Conservation (phyloP, 108 stramenopile species). For the Cyclostephanos invisitatus region DNA sequence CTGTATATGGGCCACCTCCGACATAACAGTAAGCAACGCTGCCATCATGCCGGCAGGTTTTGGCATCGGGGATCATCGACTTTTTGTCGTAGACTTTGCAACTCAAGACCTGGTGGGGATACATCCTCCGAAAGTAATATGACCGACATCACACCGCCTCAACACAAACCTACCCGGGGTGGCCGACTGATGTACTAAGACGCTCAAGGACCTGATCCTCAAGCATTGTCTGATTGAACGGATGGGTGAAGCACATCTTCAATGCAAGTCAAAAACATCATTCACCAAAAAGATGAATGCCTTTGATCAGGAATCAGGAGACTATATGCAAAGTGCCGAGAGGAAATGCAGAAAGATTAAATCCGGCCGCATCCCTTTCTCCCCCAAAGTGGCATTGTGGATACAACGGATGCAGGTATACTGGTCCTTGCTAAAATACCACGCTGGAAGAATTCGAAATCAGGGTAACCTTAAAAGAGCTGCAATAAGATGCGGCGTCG, state of each 20-base stretch:
- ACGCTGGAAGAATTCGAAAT: not conserved
- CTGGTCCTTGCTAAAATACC: not conserved
- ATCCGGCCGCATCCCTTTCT: not conserved
- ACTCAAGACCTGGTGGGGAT: not conserved
- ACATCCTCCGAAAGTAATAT: not conserved
- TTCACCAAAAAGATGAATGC: not conserved
- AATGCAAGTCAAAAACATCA: not conserved
- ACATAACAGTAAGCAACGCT: not conserved
- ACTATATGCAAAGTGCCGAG: not conserved
- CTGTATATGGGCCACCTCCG: not conserved
- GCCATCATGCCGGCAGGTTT: slow-evolving; percentile 1
- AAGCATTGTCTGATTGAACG: not conserved
- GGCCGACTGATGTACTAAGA: not conserved
- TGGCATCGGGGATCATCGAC: slow-evolving; percentile 8
- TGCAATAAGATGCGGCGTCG: not conserved
- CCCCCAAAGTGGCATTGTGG: not conserved
- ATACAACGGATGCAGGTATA: not conserved
- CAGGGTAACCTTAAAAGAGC: not conserved
- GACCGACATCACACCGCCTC: not conserved
- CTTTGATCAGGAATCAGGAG: not conserved
- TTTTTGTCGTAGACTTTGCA: slow-evolving; percentile 1
- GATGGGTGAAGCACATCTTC: not conserved
- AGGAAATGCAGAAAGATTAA: slow-evolving; percentile 10
- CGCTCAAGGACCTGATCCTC: not conserved
- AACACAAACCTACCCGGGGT: not conserved